Base-by-base conservation (phyloP, 1,284 basidiomycete species). In the Cutaneotrichosporon sp. region DNA sequence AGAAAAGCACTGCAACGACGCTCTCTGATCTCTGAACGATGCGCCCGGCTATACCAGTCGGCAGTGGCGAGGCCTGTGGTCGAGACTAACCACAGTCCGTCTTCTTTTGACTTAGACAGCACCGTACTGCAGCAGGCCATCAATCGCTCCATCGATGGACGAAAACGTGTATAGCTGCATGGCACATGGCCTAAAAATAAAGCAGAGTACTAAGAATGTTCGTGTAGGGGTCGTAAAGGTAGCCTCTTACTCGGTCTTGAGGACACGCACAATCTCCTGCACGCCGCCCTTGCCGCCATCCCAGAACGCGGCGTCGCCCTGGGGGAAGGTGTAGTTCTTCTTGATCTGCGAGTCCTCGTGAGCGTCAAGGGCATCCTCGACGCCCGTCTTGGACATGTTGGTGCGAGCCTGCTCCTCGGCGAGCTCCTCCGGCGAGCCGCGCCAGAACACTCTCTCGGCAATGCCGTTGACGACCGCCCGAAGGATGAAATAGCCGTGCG, bases 401-500 rank as follows among this genome's bases (percentile, higher is more conserved):
- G 20, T 24, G 10, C 56, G 24, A 7, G 58, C 47, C 16, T 51
- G 56, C 16, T 47, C 29, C 31, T 60, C 55, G n/a, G 27, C 22
- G n/a, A 18, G 22, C 64, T 85, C 83, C 65, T 91, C 90, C 53
- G 79, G 76, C 65, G 87, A 88, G 11, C 86, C 87, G 58, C 83
- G 82, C 91, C 91, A 94, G 63, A 89, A 77, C 24, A 88, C 75
- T 64, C 86, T 83, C 78, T 91, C 89, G n/a, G 91, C 81, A 25
- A 91, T 66, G 67, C 87, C 88, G 20, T 87, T 81, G 58, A 92
- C 84, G n/a, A 85, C 64, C 20, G 81, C 82, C 6, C 87, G 84
- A 51, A 90, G 73, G 33, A 91, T 67, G 64, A 92, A 81, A 79
- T 87, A 93, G n/a, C 84, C 87, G 77, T 95, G 93, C 45, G 87